Percentiles rank a stretch among this genome's conserved stretches.
Conservation (phyloP, 2,329 filamentous ascomycete genomes). For the Aspergillus fructus region DNA sequence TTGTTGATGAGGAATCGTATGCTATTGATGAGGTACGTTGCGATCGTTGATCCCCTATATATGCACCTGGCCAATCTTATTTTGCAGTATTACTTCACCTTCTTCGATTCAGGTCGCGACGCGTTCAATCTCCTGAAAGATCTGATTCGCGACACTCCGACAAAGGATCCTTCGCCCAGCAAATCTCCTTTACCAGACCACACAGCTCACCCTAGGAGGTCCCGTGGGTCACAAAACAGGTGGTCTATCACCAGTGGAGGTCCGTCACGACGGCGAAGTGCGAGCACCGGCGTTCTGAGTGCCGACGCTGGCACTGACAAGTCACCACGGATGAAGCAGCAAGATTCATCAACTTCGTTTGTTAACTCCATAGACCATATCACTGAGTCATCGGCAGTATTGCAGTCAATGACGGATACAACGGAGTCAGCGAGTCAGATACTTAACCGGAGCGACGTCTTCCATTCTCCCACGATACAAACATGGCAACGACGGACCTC, state of each 20-base stretch:
- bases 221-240: slow-evolving; percentile 17
- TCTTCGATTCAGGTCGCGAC: slow-evolving; percentile 82
- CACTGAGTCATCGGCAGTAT: slow-evolving; percentile 68
- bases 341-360: slow-evolving; percentile 72
- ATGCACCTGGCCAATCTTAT: slow-evolving; percentile 15
- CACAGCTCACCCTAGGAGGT: slow-evolving; percentile 19
- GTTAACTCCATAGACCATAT: slow-evolving; percentile 72
- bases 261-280: slow-evolving; percentile 53
- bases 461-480: slow-evolving; percentile 71
- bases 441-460: slow-evolving; percentile 80
- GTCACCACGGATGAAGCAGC: slow-evolving; percentile 53
- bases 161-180: slow-evolving; percentile 38
- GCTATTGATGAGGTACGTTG: slow-evolving; percentile 80
- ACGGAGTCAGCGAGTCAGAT: slow-evolving; percentile 87
- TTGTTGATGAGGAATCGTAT: slow-evolving; percentile 91
- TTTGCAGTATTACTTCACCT: slow-evolving; percentile 86
- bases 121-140: slow-evolving; percentile 75
- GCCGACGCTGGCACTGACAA: slow-evolving; percentile 51
- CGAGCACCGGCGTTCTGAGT: slow-evolving; percentile 59
- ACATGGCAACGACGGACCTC: slow-evolving; percentile 32
- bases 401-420: slow-evolving; percentile 71
- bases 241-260: slow-evolving; percentile 23
- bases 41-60: not conserved
- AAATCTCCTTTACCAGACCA: slow-evolving; percentile 17
- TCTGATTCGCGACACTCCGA: slow-evolving; percentile 65